Evolutionary conservation across 73 alveolate genomes (phyloP).

Genomic region (Loxodes magnus): DNA sequence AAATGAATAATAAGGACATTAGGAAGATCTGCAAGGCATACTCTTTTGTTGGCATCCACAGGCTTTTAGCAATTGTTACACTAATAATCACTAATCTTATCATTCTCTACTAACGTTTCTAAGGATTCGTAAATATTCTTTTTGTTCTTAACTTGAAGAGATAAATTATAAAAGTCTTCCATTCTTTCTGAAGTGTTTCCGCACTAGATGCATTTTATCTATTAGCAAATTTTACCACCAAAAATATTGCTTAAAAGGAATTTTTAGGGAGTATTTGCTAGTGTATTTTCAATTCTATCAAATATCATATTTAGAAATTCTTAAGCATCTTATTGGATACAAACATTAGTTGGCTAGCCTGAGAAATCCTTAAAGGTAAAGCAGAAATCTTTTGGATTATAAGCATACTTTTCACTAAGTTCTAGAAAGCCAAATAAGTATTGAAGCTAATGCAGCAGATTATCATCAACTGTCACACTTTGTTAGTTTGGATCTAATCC

Average conservation of each 20-base stretch:
- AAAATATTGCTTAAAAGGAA: constrained; percentile 72
- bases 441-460: constrained; percentile 86
- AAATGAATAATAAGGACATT: constrained; percentile 88
- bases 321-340: constrained; percentile 89
- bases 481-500: constrained; percentile 18
- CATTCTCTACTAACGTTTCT: constrained; percentile 70
- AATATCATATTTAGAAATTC: constrained; percentile 92
- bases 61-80: constrained; percentile 88
- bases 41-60: constrained; percentile 78
- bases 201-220: constrained; percentile 75
- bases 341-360: constrained; percentile 92
- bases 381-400: constrained; percentile 86
- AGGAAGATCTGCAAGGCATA: constrained; percentile 73
- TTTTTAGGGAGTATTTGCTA: constrained; percentile 73
- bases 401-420: constrained; percentile 80
- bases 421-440: constrained; percentile 82
- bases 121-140: constrained; percentile 76
- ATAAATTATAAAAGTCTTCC: constrained; percentile 80
- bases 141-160: constrained; percentile 84
- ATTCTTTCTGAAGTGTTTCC: constrained; percentile 52
- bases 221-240: constrained; percentile 89
- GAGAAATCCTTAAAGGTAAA: constrained; percentile 86
- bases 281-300: constrained; percentile 84
- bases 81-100: constrained; percentile 76
- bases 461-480: constrained; percentile 70